Evolutionary conservation across 257 asterid genomes (phyloP).

Genomic region (Cinchona pubescens): DNA sequence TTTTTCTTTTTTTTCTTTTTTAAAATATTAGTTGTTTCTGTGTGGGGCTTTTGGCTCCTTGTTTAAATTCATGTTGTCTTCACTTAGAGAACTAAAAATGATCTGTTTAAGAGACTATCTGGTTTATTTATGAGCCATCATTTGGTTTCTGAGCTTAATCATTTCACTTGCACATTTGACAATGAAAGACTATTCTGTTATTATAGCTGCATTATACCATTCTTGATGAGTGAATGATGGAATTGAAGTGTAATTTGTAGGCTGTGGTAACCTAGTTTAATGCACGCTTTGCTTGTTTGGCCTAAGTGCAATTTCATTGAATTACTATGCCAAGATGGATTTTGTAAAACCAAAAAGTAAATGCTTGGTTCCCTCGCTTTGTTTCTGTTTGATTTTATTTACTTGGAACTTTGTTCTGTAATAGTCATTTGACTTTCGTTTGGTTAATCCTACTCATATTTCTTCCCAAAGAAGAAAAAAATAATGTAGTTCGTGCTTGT

Average conservation of each 20-base stretch:
- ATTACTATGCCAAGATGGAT: background rate
- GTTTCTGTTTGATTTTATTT: too few species aligned
- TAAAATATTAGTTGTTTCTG: background rate
- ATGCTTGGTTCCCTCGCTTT: too few species aligned
- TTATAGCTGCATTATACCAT: background rate
- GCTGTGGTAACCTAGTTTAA: background rate
- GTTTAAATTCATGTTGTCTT: background rate
- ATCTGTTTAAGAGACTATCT: background rate
- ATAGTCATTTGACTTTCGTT: too few species aligned
- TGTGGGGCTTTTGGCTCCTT: background rate
- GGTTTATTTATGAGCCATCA: constrained; percentile 1
- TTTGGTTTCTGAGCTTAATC: background rate
- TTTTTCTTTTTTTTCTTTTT: too few species aligned
- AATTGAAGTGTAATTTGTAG: background rate
- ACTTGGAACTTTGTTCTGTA: too few species aligned
- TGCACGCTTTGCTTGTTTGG: background rate
- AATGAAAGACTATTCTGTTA: background rate
- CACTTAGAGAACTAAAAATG: background rate
- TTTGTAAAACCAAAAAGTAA: too few species aligned
- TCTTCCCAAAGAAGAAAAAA: too few species aligned
- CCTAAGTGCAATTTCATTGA: background rate
- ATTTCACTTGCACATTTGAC: background rate
- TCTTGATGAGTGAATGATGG: background rate
- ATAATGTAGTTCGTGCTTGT: too few species aligned
- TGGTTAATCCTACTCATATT: too few species aligned